Evolutionary conservation across 768 basidiomycete genomes (phyloP).

Genomic region (Rubroboletus pulcherrimus): DNA sequence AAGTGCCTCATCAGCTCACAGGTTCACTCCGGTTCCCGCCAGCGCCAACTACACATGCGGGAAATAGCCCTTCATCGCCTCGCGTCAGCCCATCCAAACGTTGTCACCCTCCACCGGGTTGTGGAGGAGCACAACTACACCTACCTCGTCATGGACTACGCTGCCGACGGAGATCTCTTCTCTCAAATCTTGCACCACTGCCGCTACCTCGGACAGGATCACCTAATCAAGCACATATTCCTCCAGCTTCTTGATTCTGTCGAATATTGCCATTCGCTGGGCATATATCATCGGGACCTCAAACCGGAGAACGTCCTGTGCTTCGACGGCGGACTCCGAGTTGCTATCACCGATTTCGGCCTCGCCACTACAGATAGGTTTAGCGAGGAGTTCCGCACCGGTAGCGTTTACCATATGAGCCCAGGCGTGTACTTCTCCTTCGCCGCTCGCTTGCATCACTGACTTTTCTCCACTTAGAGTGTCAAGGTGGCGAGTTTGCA

Average conservation of each 20-base stretch:
- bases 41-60: constrained; percentile 76
- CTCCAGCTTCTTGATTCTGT: constrained; percentile 92
- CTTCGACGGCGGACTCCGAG: constrained; percentile 67
- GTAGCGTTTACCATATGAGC: constrained; percentile 98
- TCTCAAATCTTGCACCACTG: constrained; percentile 76
- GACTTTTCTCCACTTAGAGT: constrained; percentile 54
- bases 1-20: constrained; percentile 76
- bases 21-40: constrained; percentile 43
- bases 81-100: constrained; percentile 69
- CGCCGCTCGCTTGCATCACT: constrained; percentile 9
- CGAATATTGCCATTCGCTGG: constrained; percentile 85
- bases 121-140: constrained; percentile 79
- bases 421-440: constrained; percentile 55
- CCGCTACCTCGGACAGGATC: constrained; percentile 80
- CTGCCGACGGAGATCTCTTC: constrained; percentile 87
- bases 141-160: constrained; percentile 93
- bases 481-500: constrained; percentile 70
- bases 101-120: constrained; percentile 87
- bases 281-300: constrained; percentile 94
- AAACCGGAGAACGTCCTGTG: constrained; percentile 97
- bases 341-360: constrained; percentile 94
- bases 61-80: constrained; percentile 83
- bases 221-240: constrained; percentile 85
- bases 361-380: constrained; percentile 84
- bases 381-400: constrained; percentile 88